Evolutionary conservation across 257 asterid species (phyloP).

Genomic region (Dorcoceras hygrometricum): DNA sequence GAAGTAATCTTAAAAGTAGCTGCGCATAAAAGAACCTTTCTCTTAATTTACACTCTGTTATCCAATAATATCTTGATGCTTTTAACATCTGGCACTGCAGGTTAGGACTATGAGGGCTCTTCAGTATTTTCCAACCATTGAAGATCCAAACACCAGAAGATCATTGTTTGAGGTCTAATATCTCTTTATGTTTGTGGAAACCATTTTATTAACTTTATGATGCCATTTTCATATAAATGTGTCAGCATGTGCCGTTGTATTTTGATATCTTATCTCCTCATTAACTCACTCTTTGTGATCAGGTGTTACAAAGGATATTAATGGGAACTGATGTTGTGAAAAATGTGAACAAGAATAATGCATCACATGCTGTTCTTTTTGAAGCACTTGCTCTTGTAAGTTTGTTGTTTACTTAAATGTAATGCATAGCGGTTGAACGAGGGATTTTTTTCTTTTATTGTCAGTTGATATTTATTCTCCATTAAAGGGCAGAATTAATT

Average conservation of each 20-base stretch:
- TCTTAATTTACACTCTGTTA: conserved; percentile 19
- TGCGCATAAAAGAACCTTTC: background rate
- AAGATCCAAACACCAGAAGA: conserved; percentile 95
- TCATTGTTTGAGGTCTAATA: conserved; percentile 86
- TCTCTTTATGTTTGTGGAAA: conserved; percentile 22
- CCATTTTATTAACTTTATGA: conserved; percentile 1
- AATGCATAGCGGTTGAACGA: background rate
- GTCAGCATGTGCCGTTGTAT: background rate
- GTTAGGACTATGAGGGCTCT: conserved; percentile 99
- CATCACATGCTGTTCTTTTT: conserved; percentile 98
- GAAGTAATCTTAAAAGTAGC: background rate
- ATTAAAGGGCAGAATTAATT: background rate
- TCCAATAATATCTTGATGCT: conserved; percentile 23
- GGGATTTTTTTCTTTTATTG: background rate
- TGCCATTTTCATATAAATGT: background rate
- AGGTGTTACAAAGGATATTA: conserved; percentile 96
- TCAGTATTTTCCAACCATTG: conserved; percentile 95
- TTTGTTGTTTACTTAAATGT: background rate
- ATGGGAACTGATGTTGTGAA: conserved; percentile 99
- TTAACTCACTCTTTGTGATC: conserved; percentile 22
- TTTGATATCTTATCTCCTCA: conserved; percentile 15
- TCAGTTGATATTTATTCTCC: conserved; percentile 19
- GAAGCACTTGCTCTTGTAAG: conserved; percentile 99
- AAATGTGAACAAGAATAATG: conserved; percentile 98
- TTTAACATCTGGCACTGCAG: conserved; percentile 37